Evolutionary conservation across 148 eudicot species (phyloP), one percentile per base, ranked within the genome.

Genomic region (Fagopyrum esculentum): DNA sequence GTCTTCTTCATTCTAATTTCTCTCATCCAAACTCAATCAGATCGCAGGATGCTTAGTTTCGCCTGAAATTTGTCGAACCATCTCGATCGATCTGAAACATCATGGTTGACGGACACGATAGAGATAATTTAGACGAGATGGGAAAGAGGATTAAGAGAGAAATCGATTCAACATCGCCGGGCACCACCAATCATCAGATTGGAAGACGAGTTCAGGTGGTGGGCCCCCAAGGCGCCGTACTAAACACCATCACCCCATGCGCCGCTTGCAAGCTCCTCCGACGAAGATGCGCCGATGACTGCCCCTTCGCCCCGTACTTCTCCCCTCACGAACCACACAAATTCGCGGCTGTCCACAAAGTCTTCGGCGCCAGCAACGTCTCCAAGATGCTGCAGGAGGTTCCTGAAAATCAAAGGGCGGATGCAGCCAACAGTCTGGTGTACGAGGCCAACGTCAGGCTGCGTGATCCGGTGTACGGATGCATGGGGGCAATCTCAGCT

Each of bases 321-420:
- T 88, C 98, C 26, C 93, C 98, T 4, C 92, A 90, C 77, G 93
- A 93, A 75, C 98, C 98, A 47, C 92, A 90, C 40, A 90, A 90
- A 80, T 93, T 93, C 54, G 96, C 96, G 7, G 90, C 90, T 4
- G 98, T 93, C 72, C 98, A 93, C 78, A 93, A 90, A 76, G 91
- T 93, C 77, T 93, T 93, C 69, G 98, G 98, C 5, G 96, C 96
- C 9, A 93, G 96, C 88, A 93, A 90, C 52, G 93, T 93, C 83
- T 89, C 93, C 81, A 93, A 93, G 87, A 77, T 90, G 89, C 93
- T 93, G 6, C 10, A 93, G 98, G 98, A 90, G 72, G 91, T 91
- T 16, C 85, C 89, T 4, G 91, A 87, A 72, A 82, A 68, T 50
- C 92, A 93, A 76, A 83, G 98, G 78, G 93, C 88, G 0, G 93